Evolutionary conservation across 306 rosid species (phyloP), one percentile per base, ranked within the genome.

Genomic region (Begonia fuchsioides): DNA sequence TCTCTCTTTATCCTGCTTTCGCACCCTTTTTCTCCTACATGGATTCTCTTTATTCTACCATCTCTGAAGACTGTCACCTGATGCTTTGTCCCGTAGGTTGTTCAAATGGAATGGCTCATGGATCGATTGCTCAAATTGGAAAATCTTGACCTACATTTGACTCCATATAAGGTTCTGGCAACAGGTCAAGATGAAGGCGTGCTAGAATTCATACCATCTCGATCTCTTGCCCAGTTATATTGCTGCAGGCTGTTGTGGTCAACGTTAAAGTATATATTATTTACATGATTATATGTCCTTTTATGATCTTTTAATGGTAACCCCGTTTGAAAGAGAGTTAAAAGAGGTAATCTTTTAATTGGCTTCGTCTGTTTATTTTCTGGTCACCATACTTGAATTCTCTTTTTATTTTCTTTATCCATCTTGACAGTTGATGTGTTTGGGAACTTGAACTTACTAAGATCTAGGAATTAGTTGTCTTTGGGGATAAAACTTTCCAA

Each of bases 121-220:
- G 95, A 90, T 70, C 81, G 98, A 57, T 71, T 81, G 72, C 94
- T 90, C 13, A 90, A 90, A 75, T 62, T 73, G 44, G 94, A 90
- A 75, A 90, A 85, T 75, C 98, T 90, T 59, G 98, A 90, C 56
- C 68, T 90, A 38, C 79, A 79, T 66, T 74, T 90, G 52, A 90
- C 98, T 50, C 98, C 98, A 6, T 90, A 85, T 65, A 79, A 73
- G 70, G 98, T 90, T 64, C 78, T 90, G 39, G 98, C 98, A 32
- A 90, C 95, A 47, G 98, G 94, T 56, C 98, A 90, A 75, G 98
- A 90, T 65, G 98, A 90, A 77, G 95, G 98, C 80, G 85, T 90
- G 95, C 13, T 85, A 71, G 95, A 90, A 64, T 82, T 81, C 51
- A 82, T 90, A 63, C 98, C 98, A 54, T 90, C 98, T 35, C 87